Evolutionary conservation across 2,329 filamentous ascomycete genomes (phyloP).

Genomic region (Lachnellula hyalina): DNA sequence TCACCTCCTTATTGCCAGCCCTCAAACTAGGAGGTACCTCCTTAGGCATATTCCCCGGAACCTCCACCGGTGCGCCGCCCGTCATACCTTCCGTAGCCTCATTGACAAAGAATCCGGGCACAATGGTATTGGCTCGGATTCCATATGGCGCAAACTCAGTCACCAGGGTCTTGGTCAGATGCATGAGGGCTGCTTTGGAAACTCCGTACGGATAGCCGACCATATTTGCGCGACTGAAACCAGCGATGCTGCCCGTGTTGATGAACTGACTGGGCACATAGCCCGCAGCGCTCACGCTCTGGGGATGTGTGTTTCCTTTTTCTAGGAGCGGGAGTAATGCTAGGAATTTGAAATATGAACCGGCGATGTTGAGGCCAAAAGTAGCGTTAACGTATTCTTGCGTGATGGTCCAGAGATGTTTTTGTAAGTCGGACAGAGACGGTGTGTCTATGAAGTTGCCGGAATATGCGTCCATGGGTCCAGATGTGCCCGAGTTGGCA

Average conservation of each 20-base stretch:
- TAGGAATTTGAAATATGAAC: conserved; percentile 61
- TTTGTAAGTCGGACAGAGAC: not conserved
- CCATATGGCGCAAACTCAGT: conserved; percentile 56
- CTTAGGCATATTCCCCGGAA: too few species aligned
- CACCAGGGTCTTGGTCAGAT: conserved; percentile 64
- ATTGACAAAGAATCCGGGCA: conserved; percentile 2
- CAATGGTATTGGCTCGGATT: conserved; percentile 41
- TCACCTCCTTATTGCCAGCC: too few species aligned
- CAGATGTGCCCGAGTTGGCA: not conserved
- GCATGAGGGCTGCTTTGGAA: conserved; percentile 67
- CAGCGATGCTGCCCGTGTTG: conserved; percentile 67
- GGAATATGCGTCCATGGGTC: not conserved
- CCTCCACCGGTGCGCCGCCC: too few species aligned
- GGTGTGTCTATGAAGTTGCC: not conserved
- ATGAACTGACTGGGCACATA: conserved; percentile 52
- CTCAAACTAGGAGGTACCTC: too few species aligned
- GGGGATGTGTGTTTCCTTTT: conserved; percentile 52
- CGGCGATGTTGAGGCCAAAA: conserved; percentile 53
- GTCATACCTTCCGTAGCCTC: too few species aligned
- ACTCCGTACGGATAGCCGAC: conserved; percentile 73
- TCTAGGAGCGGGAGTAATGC: conserved; percentile 64
- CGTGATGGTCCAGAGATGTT: not conserved
- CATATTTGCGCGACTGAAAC: conserved; percentile 64
- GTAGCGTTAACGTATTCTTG: not conserved
- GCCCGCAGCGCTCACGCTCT: conserved; percentile 42